Conservation (phyloP, 768 basidiomycete genomes). For the Lactifluus volemus region DNA sequence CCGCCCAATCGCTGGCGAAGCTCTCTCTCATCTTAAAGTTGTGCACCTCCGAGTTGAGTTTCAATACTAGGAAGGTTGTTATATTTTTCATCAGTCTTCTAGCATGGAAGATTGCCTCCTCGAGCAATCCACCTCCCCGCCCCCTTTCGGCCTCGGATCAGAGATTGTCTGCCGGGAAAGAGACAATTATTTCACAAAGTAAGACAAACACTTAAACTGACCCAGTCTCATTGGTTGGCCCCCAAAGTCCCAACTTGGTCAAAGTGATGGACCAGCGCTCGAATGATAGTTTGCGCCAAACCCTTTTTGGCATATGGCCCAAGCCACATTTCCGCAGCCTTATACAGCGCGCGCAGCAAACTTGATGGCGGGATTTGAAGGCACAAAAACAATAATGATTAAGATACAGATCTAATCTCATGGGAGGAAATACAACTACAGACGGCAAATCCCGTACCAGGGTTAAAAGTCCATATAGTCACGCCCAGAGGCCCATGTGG, state of each 20-base stretch:
- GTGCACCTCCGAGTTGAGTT: no score
- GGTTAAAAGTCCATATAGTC: conserved; percentile 24
- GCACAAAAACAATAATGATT: neutral
- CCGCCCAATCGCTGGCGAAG: no score
- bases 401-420: conserved; percentile 6
- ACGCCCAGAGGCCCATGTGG: conserved; percentile 20
- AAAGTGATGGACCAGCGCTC: neutral
- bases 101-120: no score
- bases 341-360: neutral
- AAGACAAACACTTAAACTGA: no score
- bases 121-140: no score
- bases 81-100: no score
- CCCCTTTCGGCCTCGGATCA: no score
- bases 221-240: no score
- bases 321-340: neutral
- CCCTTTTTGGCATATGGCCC: neutral
- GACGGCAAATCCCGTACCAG: neutral
- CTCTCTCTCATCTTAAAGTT: no score
- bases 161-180: no score
- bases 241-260: neutral
- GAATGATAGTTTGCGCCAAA: neutral
- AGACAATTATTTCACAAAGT: no score
- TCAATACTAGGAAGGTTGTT: no score
- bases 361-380: neutral
- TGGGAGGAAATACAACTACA: conserved; percentile 8